phyloP scores from a whole-genome alignment of 805 yeast species.

The Komagataella populi region DNA sequence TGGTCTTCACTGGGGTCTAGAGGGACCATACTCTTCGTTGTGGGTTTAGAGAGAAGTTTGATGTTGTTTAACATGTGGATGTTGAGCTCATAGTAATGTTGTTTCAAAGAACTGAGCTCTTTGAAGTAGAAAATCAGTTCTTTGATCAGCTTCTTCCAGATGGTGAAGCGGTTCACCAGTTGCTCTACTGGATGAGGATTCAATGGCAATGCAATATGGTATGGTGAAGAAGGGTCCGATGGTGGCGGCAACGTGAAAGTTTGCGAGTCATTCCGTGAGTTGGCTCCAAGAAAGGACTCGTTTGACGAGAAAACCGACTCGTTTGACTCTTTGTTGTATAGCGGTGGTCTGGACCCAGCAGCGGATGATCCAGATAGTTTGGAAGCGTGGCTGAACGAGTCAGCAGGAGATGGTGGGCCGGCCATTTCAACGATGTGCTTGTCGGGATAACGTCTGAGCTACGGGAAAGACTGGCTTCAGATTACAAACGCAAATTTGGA shows the following conservation, averaged over 20 bases:
- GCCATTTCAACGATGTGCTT: not conserved
- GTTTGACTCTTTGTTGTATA: not conserved
- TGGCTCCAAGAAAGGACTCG: not conserved
- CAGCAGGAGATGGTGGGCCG: not conserved
- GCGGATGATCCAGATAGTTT: not conserved
- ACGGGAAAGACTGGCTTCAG: not conserved
- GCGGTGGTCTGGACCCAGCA: not conserved
- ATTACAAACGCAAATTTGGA: not conserved
- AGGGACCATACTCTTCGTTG: not conserved
- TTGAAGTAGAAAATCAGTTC: slow-evolving; percentile 37
- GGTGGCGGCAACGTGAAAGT: slow-evolving; percentile 10
- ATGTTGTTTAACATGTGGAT: slow-evolving; percentile 37
- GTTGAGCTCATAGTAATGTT: slow-evolving; percentile 36
- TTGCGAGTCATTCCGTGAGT: not conserved
- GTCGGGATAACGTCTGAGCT: not conserved
- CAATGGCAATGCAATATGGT: slow-evolving; percentile 16
- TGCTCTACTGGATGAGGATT: slow-evolving; percentile 31
- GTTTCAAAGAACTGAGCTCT: slow-evolving; percentile 36
- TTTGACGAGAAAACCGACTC: not conserved
- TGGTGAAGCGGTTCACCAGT: slow-evolving; percentile 37
- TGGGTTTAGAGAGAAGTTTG: slow-evolving; percentile 20
- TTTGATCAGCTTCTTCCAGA: slow-evolving; percentile 43
- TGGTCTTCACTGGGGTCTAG: not conserved
- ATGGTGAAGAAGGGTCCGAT: slow-evolving; percentile 19
- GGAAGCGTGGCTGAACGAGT: not conserved